Conservation (phyloP, 768 basidiomycete genomes). For the Xanthoconium purpureum region DNA sequence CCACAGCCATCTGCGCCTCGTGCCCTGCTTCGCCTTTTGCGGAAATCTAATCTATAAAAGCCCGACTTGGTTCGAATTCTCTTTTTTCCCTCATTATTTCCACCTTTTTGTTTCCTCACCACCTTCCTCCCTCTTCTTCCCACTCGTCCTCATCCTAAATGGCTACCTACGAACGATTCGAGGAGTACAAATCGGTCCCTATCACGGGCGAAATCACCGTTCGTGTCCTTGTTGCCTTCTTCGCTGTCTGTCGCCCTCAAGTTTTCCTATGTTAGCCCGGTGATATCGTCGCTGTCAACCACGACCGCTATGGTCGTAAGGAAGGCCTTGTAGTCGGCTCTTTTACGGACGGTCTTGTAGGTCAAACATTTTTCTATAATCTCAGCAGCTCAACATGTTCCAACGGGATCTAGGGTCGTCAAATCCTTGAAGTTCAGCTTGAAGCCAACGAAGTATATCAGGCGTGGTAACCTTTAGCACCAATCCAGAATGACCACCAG, state of each 20-base stretch:
- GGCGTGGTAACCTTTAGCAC: slow-evolving; percentile 48
- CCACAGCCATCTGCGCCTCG: slow-evolving; percentile 42
- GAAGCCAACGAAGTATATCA: slow-evolving; percentile 66
- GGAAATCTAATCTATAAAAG: slow-evolving; percentile 53
- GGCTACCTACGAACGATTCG: slow-evolving; percentile 36
- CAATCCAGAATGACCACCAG: neutral
- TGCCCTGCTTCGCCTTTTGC: slow-evolving; percentile 46
- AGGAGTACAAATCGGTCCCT: slow-evolving; percentile 27
- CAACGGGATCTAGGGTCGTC: slow-evolving; percentile 56
- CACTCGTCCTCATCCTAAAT: slow-evolving; percentile 31
- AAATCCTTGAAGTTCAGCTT: slow-evolving; percentile 79
- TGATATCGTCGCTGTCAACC: slow-evolving; percentile 75
- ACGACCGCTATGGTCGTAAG: slow-evolving; percentile 57
- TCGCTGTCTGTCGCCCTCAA: slow-evolving; percentile 1
- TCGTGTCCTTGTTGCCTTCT: slow-evolving; percentile 4
- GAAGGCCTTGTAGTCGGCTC: slow-evolving; percentile 82
- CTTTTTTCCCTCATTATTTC: slow-evolving; percentile 25
- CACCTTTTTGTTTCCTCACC: slow-evolving; percentile 27
- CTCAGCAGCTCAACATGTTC: neutral
- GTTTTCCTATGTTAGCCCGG: slow-evolving; percentile 50
- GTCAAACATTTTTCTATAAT: slow-evolving; percentile 25
- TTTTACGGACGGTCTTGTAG: slow-evolving; percentile 65
- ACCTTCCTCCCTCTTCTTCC: slow-evolving; percentile 13
- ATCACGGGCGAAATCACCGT: slow-evolving; percentile 38
- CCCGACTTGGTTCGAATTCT: slow-evolving; percentile 18